A percentile compares a stretch with the other conserved stretches of the same genome.
These are phyloP conservation scores for Paraphoma sp. DNA, from an alignment of 2,329 filamentous ascomycete genomes.

Conservation along the genomic window DNA sequence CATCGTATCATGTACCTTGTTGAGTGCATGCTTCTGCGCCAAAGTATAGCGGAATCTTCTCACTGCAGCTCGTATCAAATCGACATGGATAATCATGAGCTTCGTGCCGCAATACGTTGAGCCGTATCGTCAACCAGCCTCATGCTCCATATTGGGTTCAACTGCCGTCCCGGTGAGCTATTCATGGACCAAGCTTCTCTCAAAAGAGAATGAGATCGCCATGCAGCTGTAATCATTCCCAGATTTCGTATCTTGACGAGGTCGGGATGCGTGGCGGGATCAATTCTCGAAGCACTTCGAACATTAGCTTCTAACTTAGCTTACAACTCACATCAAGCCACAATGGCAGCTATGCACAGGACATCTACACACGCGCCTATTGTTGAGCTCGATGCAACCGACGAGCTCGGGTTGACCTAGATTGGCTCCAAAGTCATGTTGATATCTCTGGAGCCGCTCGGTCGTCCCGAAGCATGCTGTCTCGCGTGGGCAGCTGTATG, in stretches of 20 bases:
- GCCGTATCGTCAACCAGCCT: background rate
- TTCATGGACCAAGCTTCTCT: background rate
- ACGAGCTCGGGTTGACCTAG: background rate
- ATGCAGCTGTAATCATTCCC: background rate
- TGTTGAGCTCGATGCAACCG: background rate
- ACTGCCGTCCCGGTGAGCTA: background rate
- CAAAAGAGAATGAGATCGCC: background rate
- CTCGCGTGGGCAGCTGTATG: conserved; percentile 1
- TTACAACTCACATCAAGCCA: background rate
- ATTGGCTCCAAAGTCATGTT: background rate
- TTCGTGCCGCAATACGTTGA: background rate
- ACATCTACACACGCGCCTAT: background rate
- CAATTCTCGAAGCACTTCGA: background rate
- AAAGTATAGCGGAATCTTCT: background rate
- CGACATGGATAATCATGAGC: background rate
- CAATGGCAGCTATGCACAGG: background rate
- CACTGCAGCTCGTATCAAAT: background rate
- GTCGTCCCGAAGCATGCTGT: background rate
- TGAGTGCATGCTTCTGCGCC: background rate
- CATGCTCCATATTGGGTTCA: background rate
- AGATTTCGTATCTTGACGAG: background rate
- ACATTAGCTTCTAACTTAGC: background rate
- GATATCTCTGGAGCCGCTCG: background rate
- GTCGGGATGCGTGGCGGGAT: background rate
- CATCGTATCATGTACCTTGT: background rate